Base-by-base conservation (phyloP, 495 filamentous ascomycete genomes). In the Aspergillus ellipticus region DNA sequence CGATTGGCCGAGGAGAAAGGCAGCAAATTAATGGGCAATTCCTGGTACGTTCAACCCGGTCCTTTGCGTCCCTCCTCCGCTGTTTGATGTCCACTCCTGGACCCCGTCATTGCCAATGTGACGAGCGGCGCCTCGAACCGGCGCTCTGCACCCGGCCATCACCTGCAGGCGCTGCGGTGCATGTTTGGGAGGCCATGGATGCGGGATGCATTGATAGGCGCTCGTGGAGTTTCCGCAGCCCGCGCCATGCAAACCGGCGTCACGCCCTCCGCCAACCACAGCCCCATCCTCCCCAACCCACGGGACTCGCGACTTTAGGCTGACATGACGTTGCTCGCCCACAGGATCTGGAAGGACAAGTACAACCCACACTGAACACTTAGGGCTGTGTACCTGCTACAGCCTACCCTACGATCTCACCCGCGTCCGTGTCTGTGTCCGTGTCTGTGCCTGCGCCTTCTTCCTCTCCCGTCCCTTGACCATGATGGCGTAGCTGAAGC, bases 301-400 rank as follows among this genome's bases (percentile, higher is more conserved):
- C 17, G 20, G 17, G 19, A 21, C 52, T 17, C 17, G 11, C 6
- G 4, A 24, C 43, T 20, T 56, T 46, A 66, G 54, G 57, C 59
- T 66, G 53, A 66, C 58, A 57, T 61, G 51, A 56, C 26, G 4
- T 47, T 17, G 13, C 11, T 8, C 21, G 22, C 31, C 26, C 53
- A 55, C 63, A 96, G 92, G 92, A 96, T 96, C 58, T 96, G 91
- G 92, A 96, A 96, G 68, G 89, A 93, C 46, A 96, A 96, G 72
- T 96, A 96, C 72, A 83, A 89, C 66, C 83, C 89, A 58, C 76
- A 86, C 67, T 70, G 72, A 79, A 41, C 13, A 13, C 10, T 4
- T 39, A 51, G 45, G 37, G n/a, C 35, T 39, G 13, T 15, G 19
- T 45, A 37, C 28, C 24, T 46, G 39, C 3, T 10, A n/a, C 13